Conservation (phyloP, 108 stramenopile genomes). For the Cyclostephanos invisitatus region DNA sequence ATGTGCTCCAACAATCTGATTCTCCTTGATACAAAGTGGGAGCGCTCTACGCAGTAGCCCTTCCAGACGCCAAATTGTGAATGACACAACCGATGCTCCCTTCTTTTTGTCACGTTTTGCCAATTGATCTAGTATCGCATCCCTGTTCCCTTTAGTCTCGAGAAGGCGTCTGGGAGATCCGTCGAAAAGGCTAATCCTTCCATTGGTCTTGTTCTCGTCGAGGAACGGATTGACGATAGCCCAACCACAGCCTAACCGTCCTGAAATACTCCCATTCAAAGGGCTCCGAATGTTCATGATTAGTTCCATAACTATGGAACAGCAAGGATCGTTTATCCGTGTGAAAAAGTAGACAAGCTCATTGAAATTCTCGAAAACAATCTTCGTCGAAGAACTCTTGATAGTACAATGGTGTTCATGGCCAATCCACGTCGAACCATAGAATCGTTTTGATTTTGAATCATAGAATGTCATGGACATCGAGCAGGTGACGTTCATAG, state of each 20-base stretch:
- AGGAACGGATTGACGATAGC: conserved; percentile 24
- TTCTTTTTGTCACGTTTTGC: not conserved
- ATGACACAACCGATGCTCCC: not conserved
- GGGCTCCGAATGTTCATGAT: conserved; percentile 4
- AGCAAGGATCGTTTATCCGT: conserved; percentile 18
- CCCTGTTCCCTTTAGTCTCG: not conserved
- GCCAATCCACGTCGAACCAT: conserved; percentile 30
- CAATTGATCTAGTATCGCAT: not conserved
- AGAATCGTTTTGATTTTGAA: conserved; percentile 13
- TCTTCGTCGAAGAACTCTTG: not conserved
- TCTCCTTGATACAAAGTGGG: conserved; percentile 10
- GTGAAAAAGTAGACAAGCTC: conserved; percentile 31
- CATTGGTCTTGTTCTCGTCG: not conserved
- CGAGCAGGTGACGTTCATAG: conserved; percentile 20
- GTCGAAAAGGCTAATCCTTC: not conserved
- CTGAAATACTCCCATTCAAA: conserved; percentile 3
- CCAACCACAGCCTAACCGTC: conserved; percentile 29
- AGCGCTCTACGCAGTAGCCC: not conserved
- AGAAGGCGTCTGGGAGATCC: conserved; percentile 5
- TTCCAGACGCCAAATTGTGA: conserved; percentile 6
- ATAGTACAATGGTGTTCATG: conserved; percentile 13
- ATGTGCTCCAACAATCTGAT: conserved; percentile 26
- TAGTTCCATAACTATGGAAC: conserved; percentile 23
- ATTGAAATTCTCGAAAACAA: conserved; percentile 11
- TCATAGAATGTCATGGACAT: conserved; percentile 33